Evolutionary conservation across 2,329 filamentous ascomycete species (phyloP).

Genomic region (Coniochaeta pulveracea): DNA sequence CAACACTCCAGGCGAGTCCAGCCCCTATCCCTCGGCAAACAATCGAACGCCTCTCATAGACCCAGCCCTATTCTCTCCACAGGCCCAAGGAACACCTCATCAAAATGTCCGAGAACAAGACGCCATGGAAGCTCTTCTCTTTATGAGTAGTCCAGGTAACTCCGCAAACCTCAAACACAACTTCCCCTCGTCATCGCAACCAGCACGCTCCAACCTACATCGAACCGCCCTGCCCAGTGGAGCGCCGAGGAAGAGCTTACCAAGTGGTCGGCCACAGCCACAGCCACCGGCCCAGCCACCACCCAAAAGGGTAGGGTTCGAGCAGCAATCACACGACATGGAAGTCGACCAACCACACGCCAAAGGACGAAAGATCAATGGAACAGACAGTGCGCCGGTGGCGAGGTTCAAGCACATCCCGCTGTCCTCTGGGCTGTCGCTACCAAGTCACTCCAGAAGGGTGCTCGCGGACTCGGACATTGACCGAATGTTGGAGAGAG

Average conservation of each 20-base stretch:
- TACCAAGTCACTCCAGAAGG: conserved; percentile 25
- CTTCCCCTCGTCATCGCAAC: conserved; percentile 31
- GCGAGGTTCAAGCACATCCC: conserved; percentile 31
- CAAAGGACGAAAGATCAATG: conserved; percentile 31
- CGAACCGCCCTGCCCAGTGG: conserved; percentile 34
- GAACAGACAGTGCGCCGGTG: conserved; percentile 14
- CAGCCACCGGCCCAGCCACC: conserved; percentile 17
- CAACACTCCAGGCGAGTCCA: conserved; percentile 25
- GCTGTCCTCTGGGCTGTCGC: conserved; percentile 35
- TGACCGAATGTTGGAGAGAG: conserved; percentile 45
- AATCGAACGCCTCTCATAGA: conserved; percentile 29
- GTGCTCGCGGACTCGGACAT: conserved; percentile 42
- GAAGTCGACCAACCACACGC: conserved; percentile 31
- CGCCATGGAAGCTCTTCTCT: conserved; percentile 67
- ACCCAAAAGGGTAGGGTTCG: conserved; percentile 34
- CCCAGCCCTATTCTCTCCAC: conserved; percentile 54
- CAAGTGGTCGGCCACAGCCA: conserved; percentile 29
- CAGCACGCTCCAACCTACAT: conserved; percentile 19
- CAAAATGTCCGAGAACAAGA: conserved; percentile 67
- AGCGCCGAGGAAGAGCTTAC: conserved; percentile 39
- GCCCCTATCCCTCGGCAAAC: conserved; percentile 25
- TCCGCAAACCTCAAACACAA: conserved; percentile 49
- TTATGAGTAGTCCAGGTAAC: conserved; percentile 72
- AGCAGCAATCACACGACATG: conserved; percentile 37
- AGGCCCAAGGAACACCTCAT: conserved; percentile 58